phyloP scores from a whole-genome alignment of 139 green algal species.

The Tetraselmis striata region DNA sequence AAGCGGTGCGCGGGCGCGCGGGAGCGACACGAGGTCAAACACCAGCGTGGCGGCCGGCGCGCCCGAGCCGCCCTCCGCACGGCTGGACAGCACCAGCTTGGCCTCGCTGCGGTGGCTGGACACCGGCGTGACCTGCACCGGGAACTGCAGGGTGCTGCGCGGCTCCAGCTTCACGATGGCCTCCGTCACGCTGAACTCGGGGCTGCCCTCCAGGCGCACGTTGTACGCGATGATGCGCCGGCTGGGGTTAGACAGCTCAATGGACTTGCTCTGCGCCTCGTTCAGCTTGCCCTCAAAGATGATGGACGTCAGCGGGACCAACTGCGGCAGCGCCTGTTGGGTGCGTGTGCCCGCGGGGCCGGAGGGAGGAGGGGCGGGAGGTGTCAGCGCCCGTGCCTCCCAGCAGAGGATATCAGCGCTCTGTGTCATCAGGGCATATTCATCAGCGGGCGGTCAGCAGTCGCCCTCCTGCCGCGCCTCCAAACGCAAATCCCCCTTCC shows the following conservation, averaged over 20 bases:
- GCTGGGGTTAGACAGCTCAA: constrained; percentile 69
- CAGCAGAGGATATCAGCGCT: no score
- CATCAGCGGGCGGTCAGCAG: no score
- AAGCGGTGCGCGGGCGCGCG: constrained; percentile 44
- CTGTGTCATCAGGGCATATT: no score
- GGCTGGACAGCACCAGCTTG: constrained; percentile 20
- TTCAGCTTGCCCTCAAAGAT: constrained; percentile 53
- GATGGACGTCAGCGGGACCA: constrained; percentile 50
- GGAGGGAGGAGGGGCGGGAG: no score
- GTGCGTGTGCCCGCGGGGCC: no score
- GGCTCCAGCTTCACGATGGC: constrained; percentile 53
- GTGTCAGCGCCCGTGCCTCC: no score
- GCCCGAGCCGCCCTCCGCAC: constrained; percentile 13
- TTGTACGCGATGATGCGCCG: constrained; percentile 55
- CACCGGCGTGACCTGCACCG: constrained; percentile 12
- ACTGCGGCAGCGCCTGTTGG: constrained; percentile 56
- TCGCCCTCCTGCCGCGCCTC: no score
- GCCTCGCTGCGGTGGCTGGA: neutral
- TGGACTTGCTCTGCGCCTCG: constrained; percentile 49
- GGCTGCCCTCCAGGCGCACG: constrained; percentile 49
- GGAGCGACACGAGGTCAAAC: constrained; percentile 46
- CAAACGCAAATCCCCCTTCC: no score
- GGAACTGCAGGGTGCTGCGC: constrained; percentile 24
- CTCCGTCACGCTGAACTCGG: constrained; percentile 54
- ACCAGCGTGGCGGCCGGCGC: constrained; percentile 58